These are phyloP conservation scores for Phialemonium atrogriseum DNA, from an alignment of 2,329 filamentous ascomycete species.

Conservation along the genomic window DNA sequence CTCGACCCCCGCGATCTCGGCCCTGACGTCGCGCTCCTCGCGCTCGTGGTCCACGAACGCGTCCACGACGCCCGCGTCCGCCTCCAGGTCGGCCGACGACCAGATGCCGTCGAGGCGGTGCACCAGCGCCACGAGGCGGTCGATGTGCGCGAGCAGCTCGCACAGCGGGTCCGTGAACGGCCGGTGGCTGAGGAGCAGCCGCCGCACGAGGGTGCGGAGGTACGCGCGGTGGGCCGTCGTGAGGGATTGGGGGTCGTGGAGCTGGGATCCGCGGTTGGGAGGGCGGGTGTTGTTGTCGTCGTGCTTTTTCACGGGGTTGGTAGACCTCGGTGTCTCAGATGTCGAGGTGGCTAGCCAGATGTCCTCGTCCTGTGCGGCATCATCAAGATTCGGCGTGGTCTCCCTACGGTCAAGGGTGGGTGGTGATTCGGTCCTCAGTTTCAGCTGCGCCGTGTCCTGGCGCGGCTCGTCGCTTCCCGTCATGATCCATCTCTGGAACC, in stretches of 20 bases:
- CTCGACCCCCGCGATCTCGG: slow-evolving; percentile 57
- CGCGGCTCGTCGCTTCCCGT: slow-evolving; percentile 26
- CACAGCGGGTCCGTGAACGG: slow-evolving; percentile 59
- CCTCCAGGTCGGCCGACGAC: slow-evolving; percentile 69
- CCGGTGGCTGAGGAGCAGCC: slow-evolving; percentile 56
- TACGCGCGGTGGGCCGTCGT: slow-evolving; percentile 73
- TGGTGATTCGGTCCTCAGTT: too few species aligned
- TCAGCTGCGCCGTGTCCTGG: background rate
- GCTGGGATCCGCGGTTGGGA: slow-evolving; percentile 7
- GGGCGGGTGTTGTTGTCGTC: slow-evolving; percentile 11
- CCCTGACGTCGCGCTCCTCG: slow-evolving; percentile 62
- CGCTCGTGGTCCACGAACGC: slow-evolving; percentile 61
- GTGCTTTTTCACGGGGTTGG: slow-evolving; percentile 8
- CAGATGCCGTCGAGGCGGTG: slow-evolving; percentile 70
- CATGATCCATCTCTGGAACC: slow-evolving; percentile 69
- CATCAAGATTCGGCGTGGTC: too few species aligned
- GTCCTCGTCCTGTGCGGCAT: slow-evolving; percentile 26
- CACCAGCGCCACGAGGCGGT: slow-evolving; percentile 71
- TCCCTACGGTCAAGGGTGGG: too few species aligned
- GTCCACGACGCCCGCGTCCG: slow-evolving; percentile 74
- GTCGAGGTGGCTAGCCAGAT: slow-evolving; percentile 30
- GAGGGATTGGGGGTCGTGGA: slow-evolving; percentile 78
- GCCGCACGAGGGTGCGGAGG: slow-evolving; percentile 57
- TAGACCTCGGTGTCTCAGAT: slow-evolving; percentile 7
- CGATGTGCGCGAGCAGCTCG: slow-evolving; percentile 62